Base-by-base conservation (phyloP, 2,329 filamentous ascomycete species). In the Xylariaceae sp. region DNA sequence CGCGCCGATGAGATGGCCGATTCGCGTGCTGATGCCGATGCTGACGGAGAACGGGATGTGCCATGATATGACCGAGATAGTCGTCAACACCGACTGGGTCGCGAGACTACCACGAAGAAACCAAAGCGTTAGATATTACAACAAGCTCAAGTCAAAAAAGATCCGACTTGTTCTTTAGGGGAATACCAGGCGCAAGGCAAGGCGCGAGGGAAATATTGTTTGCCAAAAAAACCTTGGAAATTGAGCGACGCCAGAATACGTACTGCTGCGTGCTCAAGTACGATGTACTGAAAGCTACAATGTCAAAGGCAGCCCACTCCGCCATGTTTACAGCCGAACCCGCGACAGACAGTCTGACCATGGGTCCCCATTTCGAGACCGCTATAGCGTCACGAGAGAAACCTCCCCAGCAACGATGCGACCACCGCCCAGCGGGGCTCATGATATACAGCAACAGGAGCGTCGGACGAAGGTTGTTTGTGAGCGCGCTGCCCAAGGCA, bases 381-480 rank as follows among this genome's bases (percentile, higher is more conserved):
- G 50, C 48, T 15, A 74, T 51, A 1, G 68, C 68, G 3, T 65
- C 58, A 1, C 64, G 57, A 8, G 73, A 72, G 41, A 75, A 70
- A 0, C 74, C 73, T 3, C 69, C 70, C 76, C 75, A 76, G 66
- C 76, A 79, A 56, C 71, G 65, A 39, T 65, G 69, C 9, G 68
- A 69, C 66, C 66, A 69, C 32, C 71, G 68, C 5, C 73, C 74
- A 0, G 58, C 63, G 6, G 74, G 63, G 53, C 74, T 70, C 51
- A 73, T 67, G 19, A 74, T 68, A 55, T 80, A 80, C 1, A 73
- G 30, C 19, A 77, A 67, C 1, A 81, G 70, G 2, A 80, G 64
- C 0, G 77, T 29, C 0, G 76, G 76, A 0, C 78, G 72, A 2
- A 80, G 66, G 34, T 75, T 72, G 51, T 80, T 77, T 13, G 75